Evolutionary conservation across 139 green algal genomes (phyloP), one percentile per base, ranked within the genome.

Genomic region (Chlorella sp.): DNA sequence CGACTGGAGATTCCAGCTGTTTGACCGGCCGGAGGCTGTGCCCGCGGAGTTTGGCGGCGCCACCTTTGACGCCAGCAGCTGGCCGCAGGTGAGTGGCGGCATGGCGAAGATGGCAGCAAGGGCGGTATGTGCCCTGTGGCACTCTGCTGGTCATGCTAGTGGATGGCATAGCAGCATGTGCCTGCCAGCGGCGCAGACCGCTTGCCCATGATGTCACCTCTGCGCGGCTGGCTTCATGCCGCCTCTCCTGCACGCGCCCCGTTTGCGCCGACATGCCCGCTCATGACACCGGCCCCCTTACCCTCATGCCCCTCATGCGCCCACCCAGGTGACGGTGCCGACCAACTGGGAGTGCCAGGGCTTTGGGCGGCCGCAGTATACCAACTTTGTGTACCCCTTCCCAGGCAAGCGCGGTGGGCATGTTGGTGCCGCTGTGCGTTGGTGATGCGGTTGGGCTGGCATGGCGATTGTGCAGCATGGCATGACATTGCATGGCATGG

Each of bases 321-420:
- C 11, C 80, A 16, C 81, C 51, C 91, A 97, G 95, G 93, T 98
- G 39, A 44, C 74, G 0, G 95, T 99, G 28, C 97, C 97, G 0
- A 83, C 88, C 68, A 98, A 96, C 81, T 98, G 95, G 94, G 95
- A 99, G 88, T 94, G 90, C 62, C 82, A 95, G 63, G 97, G 97
- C 34, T 89, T 93, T 64, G 94, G 96, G 55, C 91, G 74, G 13
- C 97, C 97, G 23, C 97, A 98, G 85, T 99, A 99, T 89, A 97
- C 95, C 30, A 99, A 99, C 86, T 96, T 98, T 51, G 78, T 93
- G 7, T 99, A 99, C 89, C 96, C 97, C 28, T 98, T 98, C 63
- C 94, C 94, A 17, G 74, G 72, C 60, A 12, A 32, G 60, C 18
- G 23, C 5, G 60, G 60, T 63, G 72, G 20, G 41, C 1, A 18